These are phyloP conservation scores for Tetraselmis chui DNA, from an alignment of 139 green algal species.

Conservation along the genomic window DNA sequence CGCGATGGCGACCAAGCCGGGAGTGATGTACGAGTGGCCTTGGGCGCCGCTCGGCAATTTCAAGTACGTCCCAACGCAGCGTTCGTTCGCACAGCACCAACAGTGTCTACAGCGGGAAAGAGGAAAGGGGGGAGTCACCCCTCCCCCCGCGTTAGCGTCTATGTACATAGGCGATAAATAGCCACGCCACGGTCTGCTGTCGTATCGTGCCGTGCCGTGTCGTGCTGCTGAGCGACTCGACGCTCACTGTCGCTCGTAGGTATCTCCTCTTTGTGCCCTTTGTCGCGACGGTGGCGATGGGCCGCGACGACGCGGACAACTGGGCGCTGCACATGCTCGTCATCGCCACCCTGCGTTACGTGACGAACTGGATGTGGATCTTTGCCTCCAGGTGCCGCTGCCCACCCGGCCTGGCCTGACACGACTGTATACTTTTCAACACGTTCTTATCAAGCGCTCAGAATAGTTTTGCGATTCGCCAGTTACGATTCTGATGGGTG, in stretches of 20 bases:
- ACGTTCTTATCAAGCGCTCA: no score
- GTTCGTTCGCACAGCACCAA: no score
- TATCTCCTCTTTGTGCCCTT: conserved; percentile 32
- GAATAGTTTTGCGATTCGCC: no score
- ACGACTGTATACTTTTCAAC: no score
- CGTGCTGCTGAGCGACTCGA: background rate
- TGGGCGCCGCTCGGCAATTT: conserved; percentile 26
- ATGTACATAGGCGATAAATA: background rate
- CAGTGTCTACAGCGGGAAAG: no score
- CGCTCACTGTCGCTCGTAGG: background rate
- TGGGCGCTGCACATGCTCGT: conserved; percentile 25
- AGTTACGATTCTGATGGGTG: no score
- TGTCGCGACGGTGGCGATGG: conserved; percentile 6
- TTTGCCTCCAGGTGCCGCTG: conserved; percentile 15
- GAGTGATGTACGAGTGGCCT: conserved; percentile 28
- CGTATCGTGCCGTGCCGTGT: background rate
- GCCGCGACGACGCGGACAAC: conserved; percentile 24
- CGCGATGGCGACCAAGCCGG: conserved; percentile 37
- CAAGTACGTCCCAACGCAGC: conserved; percentile 11
- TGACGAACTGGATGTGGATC: conserved; percentile 28
- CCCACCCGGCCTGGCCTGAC: no score
- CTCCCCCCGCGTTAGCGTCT: background rate
- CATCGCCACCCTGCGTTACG: conserved; percentile 22
- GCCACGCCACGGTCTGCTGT: background rate
- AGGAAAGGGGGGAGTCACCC: no score